Evolutionary conservation across 2,329 filamentous ascomycete genomes (phyloP), one percentile per base, ranked within the genome.

Genomic region (Orbilia ellipsospora): DNA sequence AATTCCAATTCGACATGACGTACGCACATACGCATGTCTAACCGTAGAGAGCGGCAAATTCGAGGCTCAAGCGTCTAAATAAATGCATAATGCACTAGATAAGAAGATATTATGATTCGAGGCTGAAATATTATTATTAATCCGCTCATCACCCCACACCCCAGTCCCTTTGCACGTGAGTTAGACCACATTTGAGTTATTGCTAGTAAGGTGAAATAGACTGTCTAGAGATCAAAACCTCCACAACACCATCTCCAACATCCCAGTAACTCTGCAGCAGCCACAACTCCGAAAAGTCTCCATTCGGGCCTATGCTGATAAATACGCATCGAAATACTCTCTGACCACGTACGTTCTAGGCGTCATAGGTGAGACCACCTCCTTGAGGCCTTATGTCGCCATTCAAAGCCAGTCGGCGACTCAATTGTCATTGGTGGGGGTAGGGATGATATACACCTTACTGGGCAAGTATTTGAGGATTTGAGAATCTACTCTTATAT

Each of bases 201-300:
- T 12, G 6, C 40, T 12, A 44, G 23, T 23, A 23, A 23, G 23
- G 4, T 23, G 4, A 23, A 23, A 23, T 23, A 23, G 23, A 23
- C 23, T 23, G 23, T 23, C 23, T 23, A n/a, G n/a, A n/a, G 23
- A 23, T 23, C 23, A n/a, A 44, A 12, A 12, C 23, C 10, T 45
- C 28, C 31, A 50, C n/a, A 52, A 62, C 28, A 45, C 36, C 55
- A 45, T 40, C 50, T 42, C 28, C 40, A 28, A 64, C 61, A 56
- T 40, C 61, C 69, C 69, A 73, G 62, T 36, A 63, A 45, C 42
- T 42, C 45, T 31, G 45, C 64, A 42, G 26, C 51, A 54, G 44
- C 44, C 59, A 64, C 51, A 31, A 6, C 59, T 75, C 72, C 72
- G 72, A 75, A 75, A 75, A 75, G 72, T 75, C 72, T 75, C 72